Conservation (phyloP, 2,329 filamentous ascomycete genomes). For the Diplodia seriata region DNA sequence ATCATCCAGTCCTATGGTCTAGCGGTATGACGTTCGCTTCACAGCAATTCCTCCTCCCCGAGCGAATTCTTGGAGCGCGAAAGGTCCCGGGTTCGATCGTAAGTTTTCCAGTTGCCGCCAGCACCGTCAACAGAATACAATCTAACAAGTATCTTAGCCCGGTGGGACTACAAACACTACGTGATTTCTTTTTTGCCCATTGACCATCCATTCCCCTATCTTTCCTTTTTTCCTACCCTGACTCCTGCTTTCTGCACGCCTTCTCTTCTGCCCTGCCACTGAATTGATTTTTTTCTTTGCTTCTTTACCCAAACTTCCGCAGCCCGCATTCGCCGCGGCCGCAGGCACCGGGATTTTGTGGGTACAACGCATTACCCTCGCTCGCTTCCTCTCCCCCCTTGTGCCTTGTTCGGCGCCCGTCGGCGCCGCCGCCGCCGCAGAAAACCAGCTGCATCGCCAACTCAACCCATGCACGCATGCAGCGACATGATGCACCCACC, state of each 20-base stretch:
- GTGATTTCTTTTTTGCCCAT: conserved; percentile 17
- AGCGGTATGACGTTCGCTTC: conserved; percentile 32
- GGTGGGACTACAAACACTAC: conserved; percentile 18
- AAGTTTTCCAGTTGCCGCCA: neutral
- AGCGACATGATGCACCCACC: neutral
- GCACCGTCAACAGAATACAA: neutral
- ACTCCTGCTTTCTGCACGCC: neutral
- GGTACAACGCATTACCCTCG: conserved; percentile 15
- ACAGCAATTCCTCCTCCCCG: conserved; percentile 13
- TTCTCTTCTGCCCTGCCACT: neutral
- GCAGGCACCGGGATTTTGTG: conserved; percentile 10
- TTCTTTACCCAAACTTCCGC: neutral
- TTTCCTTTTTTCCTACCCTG: neutral
- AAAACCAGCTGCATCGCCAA: neutral
- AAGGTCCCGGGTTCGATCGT: conserved; percentile 32
- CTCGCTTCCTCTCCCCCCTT: neutral
- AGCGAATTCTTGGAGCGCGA: conserved; percentile 22
- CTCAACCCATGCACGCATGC: neutral
- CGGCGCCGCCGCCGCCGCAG: neutral
- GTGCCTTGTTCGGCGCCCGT: too few relatives aligned
- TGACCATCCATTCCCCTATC: neutral
- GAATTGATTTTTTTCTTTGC: neutral
- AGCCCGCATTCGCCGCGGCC: neutral
- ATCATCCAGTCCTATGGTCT: conserved; percentile 29
- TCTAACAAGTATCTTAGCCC: conserved; percentile 6